Base-by-base conservation (phyloP, 2,329 filamentous ascomycete genomes). In the Fusarium oxysporum region DNA sequence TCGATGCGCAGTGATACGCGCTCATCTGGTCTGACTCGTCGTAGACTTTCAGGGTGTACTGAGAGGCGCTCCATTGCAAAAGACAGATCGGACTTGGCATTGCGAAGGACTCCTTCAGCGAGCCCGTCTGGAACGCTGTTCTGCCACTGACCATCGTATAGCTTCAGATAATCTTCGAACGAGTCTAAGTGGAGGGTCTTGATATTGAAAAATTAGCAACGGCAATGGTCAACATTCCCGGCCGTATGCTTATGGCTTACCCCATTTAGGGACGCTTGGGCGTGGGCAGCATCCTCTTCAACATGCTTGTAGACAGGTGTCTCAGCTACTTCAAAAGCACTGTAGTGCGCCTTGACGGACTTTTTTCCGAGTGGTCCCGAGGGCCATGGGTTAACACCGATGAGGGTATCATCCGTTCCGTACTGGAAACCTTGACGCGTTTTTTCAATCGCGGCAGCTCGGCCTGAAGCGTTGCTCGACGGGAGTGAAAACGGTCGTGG, bases 161-260 rank as follows among this genome's bases (percentile, higher is more conserved):
- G 32, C 19, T 38, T 53, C 0, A 37, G 2, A 21, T 37, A 53
- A 9, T 12, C 50, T 17, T 53, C 19, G 12, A 53, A 12, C 2
- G 50, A 53, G 6, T 53, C 23, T 16, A 53, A 28, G 0, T 12
- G 17, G 2, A 53, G 50, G 7, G 33, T 53, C 50, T 53, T 37
- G 9, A 11, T 3, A 11, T 23, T 2, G 12, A 8, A 14, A 3
- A 11, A 37, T 53, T 28, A 53, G 32, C 23, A 28, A 11, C 8
- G 4, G 4, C 5, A 11, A 30, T 7, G 28, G 4, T 47, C 13
- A n/a, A 14, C 3, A 16, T 21, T 5, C 2, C 0, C 5, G 0
- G 48, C 8, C n/a, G 0, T 1, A 0, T 19, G 3, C 5, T 10
- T 7, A 4, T 25, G 5, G 8, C 11, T 21, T 11, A 37, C 50